Conservation (phyloP, 805 yeast species). For the Saccharomycopsis microspora region DNA sequence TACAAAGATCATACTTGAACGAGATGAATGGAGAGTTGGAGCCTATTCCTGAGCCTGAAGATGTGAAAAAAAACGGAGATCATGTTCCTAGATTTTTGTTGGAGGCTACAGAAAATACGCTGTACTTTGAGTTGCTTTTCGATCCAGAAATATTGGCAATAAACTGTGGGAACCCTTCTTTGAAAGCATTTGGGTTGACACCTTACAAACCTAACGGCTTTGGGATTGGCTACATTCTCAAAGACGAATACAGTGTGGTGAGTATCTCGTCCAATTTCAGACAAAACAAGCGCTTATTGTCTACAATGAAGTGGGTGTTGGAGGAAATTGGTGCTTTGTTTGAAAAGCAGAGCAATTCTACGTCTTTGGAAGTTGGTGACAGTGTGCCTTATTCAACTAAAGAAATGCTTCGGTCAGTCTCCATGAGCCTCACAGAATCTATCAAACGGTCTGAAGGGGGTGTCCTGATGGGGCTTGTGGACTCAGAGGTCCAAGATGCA, state of each 20-base stretch:
- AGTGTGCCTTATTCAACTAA: conserved; percentile 1
- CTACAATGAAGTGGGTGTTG: conserved; percentile 60
- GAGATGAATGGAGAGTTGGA: conserved; percentile 32
- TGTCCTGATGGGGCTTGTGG: not conserved
- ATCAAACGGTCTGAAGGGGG: not conserved
- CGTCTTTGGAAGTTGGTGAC: not conserved
- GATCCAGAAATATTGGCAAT: conserved; percentile 40
- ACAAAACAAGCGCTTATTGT: conserved; percentile 70
- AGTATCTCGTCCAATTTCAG: conserved; percentile 80
- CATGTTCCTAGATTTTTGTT: conserved; percentile 3
- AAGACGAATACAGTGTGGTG: conserved; percentile 67
- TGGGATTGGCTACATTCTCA: conserved; percentile 87
- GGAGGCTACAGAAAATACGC: conserved; percentile 23
- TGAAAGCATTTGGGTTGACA: conserved; percentile 78
- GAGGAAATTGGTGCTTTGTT: conserved; percentile 43
- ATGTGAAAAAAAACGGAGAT: conserved; percentile 17
- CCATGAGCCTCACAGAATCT: conserved; percentile 12
- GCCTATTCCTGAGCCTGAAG: conserved; percentile 20
- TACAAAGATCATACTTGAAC: conserved; percentile 36
- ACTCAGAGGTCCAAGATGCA: not conserved
- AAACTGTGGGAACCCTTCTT: conserved; percentile 88
- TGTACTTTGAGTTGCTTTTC: conserved; percentile 27
- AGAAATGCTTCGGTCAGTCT: conserved; percentile 12
- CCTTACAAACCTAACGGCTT: conserved; percentile 85
- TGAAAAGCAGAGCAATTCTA: conserved; percentile 16